Evolutionary conservation across 345 rosid genomes (phyloP).

Genomic region (Hibiscus mutabilis): DNA sequence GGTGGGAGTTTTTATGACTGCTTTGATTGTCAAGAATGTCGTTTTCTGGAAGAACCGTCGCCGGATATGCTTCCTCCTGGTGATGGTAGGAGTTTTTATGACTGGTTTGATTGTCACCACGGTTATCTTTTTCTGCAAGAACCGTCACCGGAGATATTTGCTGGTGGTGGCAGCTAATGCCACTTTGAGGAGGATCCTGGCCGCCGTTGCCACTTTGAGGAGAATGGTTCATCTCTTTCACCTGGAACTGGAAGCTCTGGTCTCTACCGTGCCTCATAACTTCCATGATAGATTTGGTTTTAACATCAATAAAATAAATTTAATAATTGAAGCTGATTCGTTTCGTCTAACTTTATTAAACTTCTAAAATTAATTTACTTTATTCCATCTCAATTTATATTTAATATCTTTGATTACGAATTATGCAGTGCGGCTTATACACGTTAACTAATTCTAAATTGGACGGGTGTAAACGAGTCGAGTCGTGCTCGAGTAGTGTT

Average conservation of each 20-base stretch:
- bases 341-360: not conserved
- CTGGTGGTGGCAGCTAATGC: not conserved
- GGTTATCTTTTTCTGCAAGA: not conserved
- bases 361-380: no score
- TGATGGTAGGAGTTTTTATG: not conserved
- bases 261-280: not conserved
- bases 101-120: not conserved
- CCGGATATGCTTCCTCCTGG: no score
- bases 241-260: not conserved
- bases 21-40: not conserved
- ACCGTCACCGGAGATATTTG: not conserved
- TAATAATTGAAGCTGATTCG: not conserved
- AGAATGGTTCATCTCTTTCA: not conserved
- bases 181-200: not conserved
- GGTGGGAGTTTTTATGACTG: not conserved
- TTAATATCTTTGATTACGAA: no score
- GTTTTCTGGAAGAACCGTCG: no score
- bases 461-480: no score
- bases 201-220: not conserved
- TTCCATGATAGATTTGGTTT: not conserved
- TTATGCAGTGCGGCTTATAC: no score
- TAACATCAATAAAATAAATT: not conserved
- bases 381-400: no score
- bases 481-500: no score
- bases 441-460: no score